Evolutionary conservation across 208 protist genomes (phyloP).

Genomic region (Trypanosomatidae sp.): DNA sequence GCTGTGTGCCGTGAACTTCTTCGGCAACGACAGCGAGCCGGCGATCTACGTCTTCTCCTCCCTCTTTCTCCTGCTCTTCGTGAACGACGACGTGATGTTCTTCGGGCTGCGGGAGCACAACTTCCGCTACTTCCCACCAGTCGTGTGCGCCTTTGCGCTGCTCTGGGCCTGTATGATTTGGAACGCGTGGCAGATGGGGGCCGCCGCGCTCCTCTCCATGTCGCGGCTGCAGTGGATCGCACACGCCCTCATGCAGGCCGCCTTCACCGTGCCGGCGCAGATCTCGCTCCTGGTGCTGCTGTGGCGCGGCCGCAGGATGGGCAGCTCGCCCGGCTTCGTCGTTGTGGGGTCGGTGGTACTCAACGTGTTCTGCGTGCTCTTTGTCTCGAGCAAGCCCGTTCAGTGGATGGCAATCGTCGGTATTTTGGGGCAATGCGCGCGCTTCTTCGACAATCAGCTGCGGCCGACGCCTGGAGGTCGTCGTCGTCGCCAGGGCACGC

Average conservation of each 20-base stretch:
- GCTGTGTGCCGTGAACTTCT: conserved; percentile 56
- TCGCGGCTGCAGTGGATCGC: conserved; percentile 12
- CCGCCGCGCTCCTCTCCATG: conserved; percentile 4
- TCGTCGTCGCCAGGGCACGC: conserved; percentile 10
- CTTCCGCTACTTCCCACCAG: conserved; percentile 75
- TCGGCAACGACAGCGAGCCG: conserved; percentile 58
- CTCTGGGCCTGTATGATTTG: conserved; percentile 52
- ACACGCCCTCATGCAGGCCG: conserved; percentile 10
- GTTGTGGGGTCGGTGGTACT: conserved; percentile 46
- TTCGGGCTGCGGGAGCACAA: conserved; percentile 29
- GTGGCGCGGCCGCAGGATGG: conserved; percentile 35
- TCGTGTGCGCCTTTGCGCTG: conserved; percentile 32
- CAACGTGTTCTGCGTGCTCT: conserved; percentile 37
- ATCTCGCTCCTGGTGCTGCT: conserved; percentile 18
- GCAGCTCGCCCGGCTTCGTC: conserved; percentile 33
- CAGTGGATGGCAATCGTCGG: conserved; percentile 77
- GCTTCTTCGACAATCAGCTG: conserved; percentile 44
- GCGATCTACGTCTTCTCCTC: conserved; percentile 52
- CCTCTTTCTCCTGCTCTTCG: conserved; percentile 65
- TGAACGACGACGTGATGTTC: conserved; percentile 72
- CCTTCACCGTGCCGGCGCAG: conserved; percentile 20
- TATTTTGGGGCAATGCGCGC: conserved; percentile 46
- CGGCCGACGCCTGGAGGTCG: conserved; percentile 19
- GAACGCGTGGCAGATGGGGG: conserved; percentile 34
- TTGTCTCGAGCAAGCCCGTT: conserved; percentile 44